Evolutionary conservation across 192 early-diverging fungal genomes (phyloP).

Genomic region (Chytriomyces confervae): DNA sequence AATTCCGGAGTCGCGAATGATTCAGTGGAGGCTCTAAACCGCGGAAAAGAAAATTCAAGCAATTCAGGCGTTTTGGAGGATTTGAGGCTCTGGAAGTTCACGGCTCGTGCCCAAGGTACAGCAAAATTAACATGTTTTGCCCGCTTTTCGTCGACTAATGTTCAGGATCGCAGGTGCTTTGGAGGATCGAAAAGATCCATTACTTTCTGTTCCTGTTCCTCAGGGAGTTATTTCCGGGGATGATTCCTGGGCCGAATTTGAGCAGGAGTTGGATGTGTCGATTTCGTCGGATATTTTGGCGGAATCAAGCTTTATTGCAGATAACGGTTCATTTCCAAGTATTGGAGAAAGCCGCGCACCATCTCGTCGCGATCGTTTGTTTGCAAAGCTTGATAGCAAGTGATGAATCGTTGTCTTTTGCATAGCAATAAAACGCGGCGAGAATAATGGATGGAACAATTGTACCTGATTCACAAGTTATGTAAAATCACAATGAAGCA

Average conservation of each 20-base stretch:
- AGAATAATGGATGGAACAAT: background rate
- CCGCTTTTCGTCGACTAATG: too few species aligned
- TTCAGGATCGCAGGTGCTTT: too few species aligned
- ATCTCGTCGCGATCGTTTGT: background rate
- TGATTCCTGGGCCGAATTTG: slow-evolving; percentile 2
- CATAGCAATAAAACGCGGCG: background rate
- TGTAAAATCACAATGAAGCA: background rate
- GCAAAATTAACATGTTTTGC: background rate
- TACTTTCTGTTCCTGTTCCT: background rate
- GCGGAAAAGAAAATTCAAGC: background rate
- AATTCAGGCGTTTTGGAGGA: background rate
- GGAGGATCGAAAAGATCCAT: background rate
- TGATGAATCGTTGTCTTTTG: too few species aligned
- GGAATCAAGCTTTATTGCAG: background rate
- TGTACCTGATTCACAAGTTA: background rate
- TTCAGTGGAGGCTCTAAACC: background rate
- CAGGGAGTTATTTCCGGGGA: background rate
- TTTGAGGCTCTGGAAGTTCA: background rate
- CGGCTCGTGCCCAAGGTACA: background rate
- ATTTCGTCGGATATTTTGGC: background rate
- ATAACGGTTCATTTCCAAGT: too few species aligned
- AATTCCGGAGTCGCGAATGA: background rate
- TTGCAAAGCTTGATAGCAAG: background rate
- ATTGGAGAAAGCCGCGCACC: background rate
- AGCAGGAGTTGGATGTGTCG: background rate